Percentiles rank a stretch among this genome's conserved stretches.
phyloP scores from a whole-genome alignment of 305 asterid species.

The Petunia hybrid region DNA sequence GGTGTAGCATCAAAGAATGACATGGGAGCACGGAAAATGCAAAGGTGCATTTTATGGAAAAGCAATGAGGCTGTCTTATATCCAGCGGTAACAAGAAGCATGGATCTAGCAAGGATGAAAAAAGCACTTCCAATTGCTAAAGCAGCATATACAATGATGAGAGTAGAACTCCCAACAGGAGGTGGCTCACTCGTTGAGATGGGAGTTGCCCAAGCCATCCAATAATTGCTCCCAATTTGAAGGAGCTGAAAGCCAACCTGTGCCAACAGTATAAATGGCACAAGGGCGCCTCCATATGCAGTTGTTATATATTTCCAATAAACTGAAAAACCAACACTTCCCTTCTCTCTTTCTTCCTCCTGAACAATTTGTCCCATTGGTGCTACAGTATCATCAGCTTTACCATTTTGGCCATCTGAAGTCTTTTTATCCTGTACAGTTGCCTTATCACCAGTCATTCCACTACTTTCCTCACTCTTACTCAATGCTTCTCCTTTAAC shows the following conservation, averaged over 20 bases:
- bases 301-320: constrained; percentile 79
- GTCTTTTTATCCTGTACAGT: constrained; percentile 47
- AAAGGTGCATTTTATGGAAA: constrained; percentile 67
- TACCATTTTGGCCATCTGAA: constrained; percentile 42
- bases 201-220: constrained; percentile 99
- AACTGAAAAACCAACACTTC: constrained; percentile 67
- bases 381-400: constrained; percentile 40
- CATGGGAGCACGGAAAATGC: constrained; percentile 94
- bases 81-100: constrained; percentile 56
- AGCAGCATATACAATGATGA: constrained; percentile 68
- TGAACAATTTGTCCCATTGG: constrained; percentile 74
- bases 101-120: constrained; percentile 63
- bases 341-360: constrained; percentile 94
- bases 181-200: constrained; percentile 63
- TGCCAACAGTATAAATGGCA: constrained; percentile 68
- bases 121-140: constrained; percentile 68
- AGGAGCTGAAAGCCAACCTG: constrained; percentile 63
- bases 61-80: constrained; percentile 71
- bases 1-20: constrained; percentile 96
- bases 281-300: constrained; percentile 78
- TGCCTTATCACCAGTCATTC: constrained; percentile 36
- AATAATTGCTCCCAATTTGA: constrained; percentile 90
- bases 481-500: constrained; percentile 37
- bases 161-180: constrained; percentile 58
- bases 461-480: constrained; percentile 39